Percentiles rank a stretch among this genome's conserved stretches.
Evolutionary conservation across 371 early-diverging fungal genomes (phyloP).

Genomic region (Rozella allomycis): DNA sequence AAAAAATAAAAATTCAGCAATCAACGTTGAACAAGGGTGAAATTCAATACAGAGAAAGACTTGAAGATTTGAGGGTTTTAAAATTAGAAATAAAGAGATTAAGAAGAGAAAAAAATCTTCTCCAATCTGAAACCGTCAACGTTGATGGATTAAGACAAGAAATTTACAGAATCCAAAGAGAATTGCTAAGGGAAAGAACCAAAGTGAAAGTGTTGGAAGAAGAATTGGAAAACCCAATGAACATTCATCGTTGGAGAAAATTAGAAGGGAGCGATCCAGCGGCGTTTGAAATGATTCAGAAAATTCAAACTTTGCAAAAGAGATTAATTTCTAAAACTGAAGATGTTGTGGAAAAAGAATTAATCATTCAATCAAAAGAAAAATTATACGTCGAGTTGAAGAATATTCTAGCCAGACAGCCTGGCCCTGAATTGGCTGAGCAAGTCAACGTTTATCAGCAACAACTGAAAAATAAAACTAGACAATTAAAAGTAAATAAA

Average conservation of each 20-base stretch:
- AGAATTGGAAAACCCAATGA: constrained; percentile 26
- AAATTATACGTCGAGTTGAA: constrained; percentile 23
- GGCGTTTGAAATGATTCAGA: constrained; percentile 21
- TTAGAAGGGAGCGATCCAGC: constrained; percentile 25
- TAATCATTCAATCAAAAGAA: constrained; percentile 15
- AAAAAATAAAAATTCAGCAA: constrained; percentile 18
- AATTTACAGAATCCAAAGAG: constrained; percentile 11
- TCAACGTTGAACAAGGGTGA: constrained; percentile 16
- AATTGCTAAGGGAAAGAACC: constrained; percentile 14
- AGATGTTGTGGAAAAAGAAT: constrained; percentile 17
- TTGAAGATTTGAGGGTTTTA: constrained; percentile 7
- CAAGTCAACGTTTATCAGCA: too few species aligned
- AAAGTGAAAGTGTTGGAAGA: constrained; percentile 26
- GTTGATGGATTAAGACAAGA: constrained; percentile 6
- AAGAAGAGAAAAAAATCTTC: constrained; percentile 2
- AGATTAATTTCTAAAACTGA: constrained; percentile 22
- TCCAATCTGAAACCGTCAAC: constrained; percentile 6
- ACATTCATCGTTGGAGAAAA: constrained; percentile 31
- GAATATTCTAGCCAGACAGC: constrained; percentile 18
- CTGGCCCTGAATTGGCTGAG: constrained; percentile 27
- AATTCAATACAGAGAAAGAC: constrained; percentile 12
- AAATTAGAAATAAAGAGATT: constrained; percentile 6
- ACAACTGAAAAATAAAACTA: too few species aligned
- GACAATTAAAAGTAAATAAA: too few species aligned
- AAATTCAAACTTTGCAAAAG: constrained; percentile 25